Percentiles rank a stretch among this genome's conserved stretches.
Conservation (phyloP, 352 stramenopile genomes). For the Phytophthora sojae region DNA sequence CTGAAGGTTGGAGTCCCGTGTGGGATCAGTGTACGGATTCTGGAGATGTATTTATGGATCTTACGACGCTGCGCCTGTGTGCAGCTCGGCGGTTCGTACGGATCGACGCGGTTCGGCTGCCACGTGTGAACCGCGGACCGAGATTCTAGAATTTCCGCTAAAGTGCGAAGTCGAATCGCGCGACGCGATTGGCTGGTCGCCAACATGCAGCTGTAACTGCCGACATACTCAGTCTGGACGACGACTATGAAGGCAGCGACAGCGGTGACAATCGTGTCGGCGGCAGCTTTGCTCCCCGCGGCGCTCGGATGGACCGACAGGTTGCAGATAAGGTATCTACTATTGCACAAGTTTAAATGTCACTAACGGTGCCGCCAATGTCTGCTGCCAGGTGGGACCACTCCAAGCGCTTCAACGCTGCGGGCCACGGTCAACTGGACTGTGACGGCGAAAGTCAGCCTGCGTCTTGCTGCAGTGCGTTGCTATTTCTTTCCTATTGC, state of each 20-base stretch:
- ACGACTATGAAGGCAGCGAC: conserved; percentile 24
- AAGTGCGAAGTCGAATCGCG: neutral
- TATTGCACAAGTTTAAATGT: neutral
- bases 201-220: conserved; percentile 7
- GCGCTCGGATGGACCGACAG: conserved; percentile 63
- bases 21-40: too few relatives aligned
- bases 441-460: conserved; percentile 62
- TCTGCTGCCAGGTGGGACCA: conserved; percentile 69
- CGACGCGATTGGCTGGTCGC: conserved; percentile 13
- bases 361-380: conserved; percentile 8
- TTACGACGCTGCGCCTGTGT: neutral
- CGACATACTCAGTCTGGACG: conserved; percentile 9
- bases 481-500: neutral
- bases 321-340: conserved; percentile 22
- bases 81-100: neutral
- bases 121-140: conserved; percentile 10
- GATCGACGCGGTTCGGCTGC: neutral
- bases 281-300: conserved; percentile 20
- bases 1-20: neutral
- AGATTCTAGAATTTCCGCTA: conserved; percentile 34
- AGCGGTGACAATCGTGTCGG: conserved; percentile 17
- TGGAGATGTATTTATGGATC: neutral
- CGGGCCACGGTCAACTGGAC: conserved; percentile 66
- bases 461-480: conserved; percentile 82
- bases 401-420: conserved; percentile 79